phyloP scores from a whole-genome alignment of 306 rosid genomes.

The Sechiopsis laciniata region DNA sequence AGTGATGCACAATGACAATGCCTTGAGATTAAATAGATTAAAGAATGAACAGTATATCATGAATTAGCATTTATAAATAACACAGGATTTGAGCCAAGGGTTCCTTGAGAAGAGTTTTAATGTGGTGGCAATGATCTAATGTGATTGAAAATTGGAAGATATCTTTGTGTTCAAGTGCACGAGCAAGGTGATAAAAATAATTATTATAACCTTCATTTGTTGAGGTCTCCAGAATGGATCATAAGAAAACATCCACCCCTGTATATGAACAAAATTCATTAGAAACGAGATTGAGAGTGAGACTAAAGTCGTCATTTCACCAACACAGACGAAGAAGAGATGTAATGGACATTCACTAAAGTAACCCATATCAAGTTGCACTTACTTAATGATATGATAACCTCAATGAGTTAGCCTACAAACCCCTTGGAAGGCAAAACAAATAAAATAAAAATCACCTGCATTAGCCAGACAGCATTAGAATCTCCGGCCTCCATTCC shows the following conservation, averaged over 20 bases:
- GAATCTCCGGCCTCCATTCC: conserved; percentile 82
- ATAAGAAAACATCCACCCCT: conserved; percentile 90
- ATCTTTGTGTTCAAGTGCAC: background rate
- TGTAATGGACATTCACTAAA: background rate
- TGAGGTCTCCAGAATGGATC: conserved; percentile 95
- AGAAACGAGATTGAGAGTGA: background rate
- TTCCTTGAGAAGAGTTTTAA: background rate
- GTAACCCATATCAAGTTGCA: conserved; percentile 17
- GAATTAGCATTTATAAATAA: conserved; percentile 9
- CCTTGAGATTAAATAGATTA: conserved; percentile 7
- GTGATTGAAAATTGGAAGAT: background rate
- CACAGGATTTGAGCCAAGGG: background rate
- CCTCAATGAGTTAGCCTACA: background rate
- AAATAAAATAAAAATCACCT: conserved; percentile 37
- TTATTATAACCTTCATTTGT: conserved; percentile 70
- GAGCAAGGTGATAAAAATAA: background rate
- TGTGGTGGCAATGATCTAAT: background rate
- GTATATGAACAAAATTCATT: conserved; percentile 17
- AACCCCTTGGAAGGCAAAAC: background rate
- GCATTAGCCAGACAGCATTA: conserved; percentile 89
- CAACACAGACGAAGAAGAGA: background rate
- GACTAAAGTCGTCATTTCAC: background rate
- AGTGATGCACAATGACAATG: background rate
- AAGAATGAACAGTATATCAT: background rate
- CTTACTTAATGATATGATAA: background rate